Conservation (phyloP, 2,329 filamentous ascomycete genomes). For the Cladosporium phlei region DNA sequence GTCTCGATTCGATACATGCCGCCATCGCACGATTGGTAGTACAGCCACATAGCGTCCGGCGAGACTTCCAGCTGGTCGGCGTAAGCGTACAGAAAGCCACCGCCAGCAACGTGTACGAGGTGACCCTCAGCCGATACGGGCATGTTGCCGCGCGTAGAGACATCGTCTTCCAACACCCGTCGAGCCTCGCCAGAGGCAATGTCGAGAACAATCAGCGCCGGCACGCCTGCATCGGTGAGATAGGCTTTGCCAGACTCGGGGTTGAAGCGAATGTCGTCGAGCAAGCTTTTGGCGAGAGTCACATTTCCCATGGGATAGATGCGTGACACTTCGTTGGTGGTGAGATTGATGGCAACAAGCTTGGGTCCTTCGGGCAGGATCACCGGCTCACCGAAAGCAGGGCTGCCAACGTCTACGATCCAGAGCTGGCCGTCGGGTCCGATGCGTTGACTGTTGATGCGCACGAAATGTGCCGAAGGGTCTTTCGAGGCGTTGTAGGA, state of each 20-base stretch:
- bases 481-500: conserved; percentile 26
- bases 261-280: conserved; percentile 38
- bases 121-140: conserved; percentile 31
- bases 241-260: conserved; percentile 25
- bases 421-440: conserved; percentile 33
- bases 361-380: conserved; percentile 30
- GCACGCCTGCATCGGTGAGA: conserved; percentile 26
- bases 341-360: conserved; percentile 32
- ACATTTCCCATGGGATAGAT: conserved; percentile 34
- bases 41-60: conserved; percentile 34
- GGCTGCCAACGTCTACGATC: conserved; percentile 31
- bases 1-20: conserved; percentile 35
- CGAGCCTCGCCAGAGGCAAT: conserved; percentile 21
- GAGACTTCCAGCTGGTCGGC: conserved; percentile 39
- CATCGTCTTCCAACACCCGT: conserved; percentile 28
- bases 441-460: conserved; percentile 29
- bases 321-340: conserved; percentile 31
- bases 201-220: conserved; percentile 27
- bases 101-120: conserved; percentile 21
- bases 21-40: conserved; percentile 36
- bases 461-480: conserved; percentile 24
- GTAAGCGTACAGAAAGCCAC: conserved; percentile 25
- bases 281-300: conserved; percentile 26
- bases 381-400: conserved; percentile 27
- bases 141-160: conserved; percentile 25